Percentiles rank a stretch among this genome's conserved stretches.
Evolutionary conservation across 2,329 filamentous ascomycete species (phyloP).

Genomic region (Cryphonectria radicalis): DNA sequence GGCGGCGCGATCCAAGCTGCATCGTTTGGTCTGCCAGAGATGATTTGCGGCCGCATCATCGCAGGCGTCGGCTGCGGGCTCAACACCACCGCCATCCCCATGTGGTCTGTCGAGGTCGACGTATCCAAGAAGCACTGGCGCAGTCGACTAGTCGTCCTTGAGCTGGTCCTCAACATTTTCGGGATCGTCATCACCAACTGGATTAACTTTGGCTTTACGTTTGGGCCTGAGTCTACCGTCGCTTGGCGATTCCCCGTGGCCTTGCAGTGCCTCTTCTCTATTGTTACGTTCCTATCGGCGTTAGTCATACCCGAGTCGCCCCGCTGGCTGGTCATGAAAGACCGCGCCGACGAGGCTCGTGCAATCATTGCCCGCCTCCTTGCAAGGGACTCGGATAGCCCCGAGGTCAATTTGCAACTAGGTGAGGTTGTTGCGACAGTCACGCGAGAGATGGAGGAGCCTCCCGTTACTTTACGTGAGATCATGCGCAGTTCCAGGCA

Average conservation of each 20-base stretch:
- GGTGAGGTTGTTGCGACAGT: too few species aligned
- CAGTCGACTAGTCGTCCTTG: neutral
- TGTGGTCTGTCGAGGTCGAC: too few species aligned
- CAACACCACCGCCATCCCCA: too few species aligned
- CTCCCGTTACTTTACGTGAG: too few species aligned
- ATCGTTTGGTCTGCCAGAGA: neutral
- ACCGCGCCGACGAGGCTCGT: too few species aligned
- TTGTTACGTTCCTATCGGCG: neutral
- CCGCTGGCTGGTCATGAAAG: neutral
- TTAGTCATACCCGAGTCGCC: neutral
- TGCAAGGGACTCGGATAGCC: too few species aligned
- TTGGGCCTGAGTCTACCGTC: neutral
- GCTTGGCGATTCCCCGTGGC: neutral
- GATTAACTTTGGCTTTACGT: neutral
- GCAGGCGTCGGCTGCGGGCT: too few species aligned
- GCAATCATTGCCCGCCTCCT: too few species aligned
- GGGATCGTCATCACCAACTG: neutral
- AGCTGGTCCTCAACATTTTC: neutral
- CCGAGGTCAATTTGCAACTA: too few species aligned
- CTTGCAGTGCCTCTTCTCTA: neutral
- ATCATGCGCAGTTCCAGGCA: too few species aligned
- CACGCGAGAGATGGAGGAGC: too few species aligned
- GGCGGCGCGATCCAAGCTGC: neutral
- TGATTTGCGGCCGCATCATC: neutral
- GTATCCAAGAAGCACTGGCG: neutral